Evolutionary conservation across 1,284 basidiomycete species (phyloP), one percentile per base, ranked within the genome.

Genomic region (Pholiota adiposa): DNA sequence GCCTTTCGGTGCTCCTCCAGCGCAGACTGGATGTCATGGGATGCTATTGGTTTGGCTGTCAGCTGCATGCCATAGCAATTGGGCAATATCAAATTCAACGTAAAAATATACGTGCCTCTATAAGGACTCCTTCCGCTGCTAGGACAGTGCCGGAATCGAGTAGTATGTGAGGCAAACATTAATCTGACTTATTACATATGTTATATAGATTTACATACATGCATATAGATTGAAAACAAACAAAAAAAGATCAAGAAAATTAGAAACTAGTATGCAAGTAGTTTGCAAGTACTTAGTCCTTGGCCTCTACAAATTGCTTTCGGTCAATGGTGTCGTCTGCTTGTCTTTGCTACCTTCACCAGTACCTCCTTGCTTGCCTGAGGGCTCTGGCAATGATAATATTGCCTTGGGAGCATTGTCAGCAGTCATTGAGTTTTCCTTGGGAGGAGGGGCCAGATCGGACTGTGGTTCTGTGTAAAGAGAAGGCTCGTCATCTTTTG

Each of bases 141-240:
- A 55, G 54, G 54, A 34, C 54, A 44, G 31, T 55, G 54, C 54
- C 54, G 44, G 54, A 55, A 55, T 25, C 33, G 54, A 55, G 54
- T 55, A 55, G 54, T 55, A 55, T 55, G 25, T 48, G 54, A 55
- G 54, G 54, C 54, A 48, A 48, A 55, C 54, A 55, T n/a, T n/a
- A 38, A 4, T 38, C 36, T 31, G 29, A 31, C 4, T 5, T 5
- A 11, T 31, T 4, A 31, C 5, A 31, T 31, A 31, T 31, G 29
- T 11, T 31, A 31, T 31, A 11, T 31, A 31, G 29, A 31, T n/a
- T n/a, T n/a, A n/a, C n/a, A 11, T 31, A 31, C 29, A 31, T 31
- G 29, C 29, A 31, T 5, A 31, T 31, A 31, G 11, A n/a, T n/a
- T n/a, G n/a, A n/a, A n/a, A n/a, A n/a, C n/a, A n/a, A n/a, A n/a